Conservation (phyloP, 768 basidiomycete genomes). For the Cyathus striatus region DNA sequence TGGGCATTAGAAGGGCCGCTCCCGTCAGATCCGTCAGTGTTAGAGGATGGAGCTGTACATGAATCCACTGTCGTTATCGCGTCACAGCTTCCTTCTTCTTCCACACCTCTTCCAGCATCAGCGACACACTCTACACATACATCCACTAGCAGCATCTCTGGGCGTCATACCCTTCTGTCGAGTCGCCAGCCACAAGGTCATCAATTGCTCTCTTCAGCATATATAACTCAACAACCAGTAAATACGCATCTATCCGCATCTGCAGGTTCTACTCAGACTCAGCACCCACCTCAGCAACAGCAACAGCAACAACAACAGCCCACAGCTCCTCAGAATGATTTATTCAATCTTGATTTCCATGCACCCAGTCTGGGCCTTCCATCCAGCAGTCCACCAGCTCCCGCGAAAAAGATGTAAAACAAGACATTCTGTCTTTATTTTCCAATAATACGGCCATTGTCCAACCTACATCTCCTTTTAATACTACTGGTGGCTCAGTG, state of each 20-base stretch:
- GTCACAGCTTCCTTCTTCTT: slow-evolving; percentile 10
- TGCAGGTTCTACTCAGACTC: slow-evolving; percentile 12
- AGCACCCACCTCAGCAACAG: slow-evolving; percentile 18
- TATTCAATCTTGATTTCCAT: slow-evolving; percentile 87
- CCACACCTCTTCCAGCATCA: slow-evolving; percentile 18
- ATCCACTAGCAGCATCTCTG: slow-evolving; percentile 18
- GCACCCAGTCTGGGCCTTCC: slow-evolving; percentile 34
- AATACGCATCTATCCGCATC: slow-evolving; percentile 7
- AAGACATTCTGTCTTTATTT: slow-evolving; percentile 84
- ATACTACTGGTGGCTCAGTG: slow-evolving; percentile 25
- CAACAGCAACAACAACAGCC: slow-evolving; percentile 21
- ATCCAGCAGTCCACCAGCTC: slow-evolving; percentile 17
- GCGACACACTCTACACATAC: too few relatives aligned
- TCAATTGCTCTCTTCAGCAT: slow-evolving; percentile 47
- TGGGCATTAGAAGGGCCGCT: slow-evolving; percentile 93
- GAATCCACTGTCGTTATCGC: slow-evolving; percentile 6
- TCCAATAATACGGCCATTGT: slow-evolving; percentile 38
- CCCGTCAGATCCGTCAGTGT: slow-evolving; percentile 73
- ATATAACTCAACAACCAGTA: slow-evolving; percentile 14
- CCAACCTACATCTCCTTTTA: slow-evolving; percentile 23
- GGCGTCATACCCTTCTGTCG: slow-evolving; percentile 23
- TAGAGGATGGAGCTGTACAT: slow-evolving; percentile 41
- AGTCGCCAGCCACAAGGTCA: slow-evolving; percentile 48
- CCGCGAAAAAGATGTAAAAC: slow-evolving; percentile 69
- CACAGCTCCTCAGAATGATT: slow-evolving; percentile 46